phyloP scores from a whole-genome alignment of 371 early-diverging fungal genomes.

The Circinella umbellata region DNA sequence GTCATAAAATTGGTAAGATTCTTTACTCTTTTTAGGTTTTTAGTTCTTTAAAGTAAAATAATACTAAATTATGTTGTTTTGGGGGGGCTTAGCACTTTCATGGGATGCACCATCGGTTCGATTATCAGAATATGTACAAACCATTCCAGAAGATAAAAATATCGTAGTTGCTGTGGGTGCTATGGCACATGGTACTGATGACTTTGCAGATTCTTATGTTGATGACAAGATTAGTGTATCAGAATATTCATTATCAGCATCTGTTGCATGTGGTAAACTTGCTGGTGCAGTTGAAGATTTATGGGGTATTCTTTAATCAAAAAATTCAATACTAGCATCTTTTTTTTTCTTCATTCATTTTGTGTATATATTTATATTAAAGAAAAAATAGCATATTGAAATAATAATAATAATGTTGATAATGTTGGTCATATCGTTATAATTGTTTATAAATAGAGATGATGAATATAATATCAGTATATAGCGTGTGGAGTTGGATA shows the following conservation, averaged over 20 bases:
- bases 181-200: slow-evolving; percentile 96
- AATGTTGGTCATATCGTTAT: no score
- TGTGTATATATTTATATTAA: no score
- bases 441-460: no score
- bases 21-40: no score
- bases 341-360: neutral
- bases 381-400: no score
- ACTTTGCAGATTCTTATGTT: slow-evolving; percentile 92
- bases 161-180: slow-evolving; percentile 95
- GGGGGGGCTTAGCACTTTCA: slow-evolving; percentile 72
- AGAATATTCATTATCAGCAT: slow-evolving; percentile 95
- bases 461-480: no score
- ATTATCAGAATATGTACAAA: slow-evolving; percentile 78
- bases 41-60: no score
- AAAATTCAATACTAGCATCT: neutral
- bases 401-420: no score
- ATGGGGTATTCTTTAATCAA: slow-evolving; percentile 80
- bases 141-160: slow-evolving; percentile 79
- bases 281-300: slow-evolving; percentile 86
- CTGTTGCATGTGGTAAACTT: slow-evolving; percentile 93
- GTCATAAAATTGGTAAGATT: slow-evolving; percentile 79
- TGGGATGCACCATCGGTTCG: slow-evolving; percentile 92
- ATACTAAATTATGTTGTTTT: no score
- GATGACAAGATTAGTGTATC: slow-evolving; percentile 96
- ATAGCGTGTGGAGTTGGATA: no score